Evolutionary conservation across 2,329 filamentous ascomycete species (phyloP).

Genomic region (Metarhizium robertsii): DNA sequence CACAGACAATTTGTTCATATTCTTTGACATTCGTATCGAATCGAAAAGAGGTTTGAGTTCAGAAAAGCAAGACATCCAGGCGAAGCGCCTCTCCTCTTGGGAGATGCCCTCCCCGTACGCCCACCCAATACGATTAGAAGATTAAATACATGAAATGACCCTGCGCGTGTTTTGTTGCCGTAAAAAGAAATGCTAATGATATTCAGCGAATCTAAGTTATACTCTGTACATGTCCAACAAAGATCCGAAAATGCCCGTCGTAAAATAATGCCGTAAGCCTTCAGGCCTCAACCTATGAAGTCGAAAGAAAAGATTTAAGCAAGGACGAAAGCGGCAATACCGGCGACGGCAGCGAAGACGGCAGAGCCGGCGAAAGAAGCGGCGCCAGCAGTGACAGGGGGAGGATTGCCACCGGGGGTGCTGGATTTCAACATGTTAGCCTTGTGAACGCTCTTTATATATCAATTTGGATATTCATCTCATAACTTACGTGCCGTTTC

Average conservation of each 20-base stretch:
- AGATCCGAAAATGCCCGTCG: constrained; percentile 22
- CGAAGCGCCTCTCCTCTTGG: constrained; percentile 7
- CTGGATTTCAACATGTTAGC: constrained; percentile 3
- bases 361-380: constrained; percentile 43
- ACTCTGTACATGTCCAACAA: constrained; percentile 28
- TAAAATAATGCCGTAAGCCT: constrained; percentile 27
- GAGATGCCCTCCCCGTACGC: constrained; percentile 12
- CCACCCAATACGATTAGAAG: constrained; percentile 32
- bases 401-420: constrained; percentile 18
- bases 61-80: constrained; percentile 13
- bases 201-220: constrained; percentile 26
- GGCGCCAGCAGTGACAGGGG: constrained; percentile 41
- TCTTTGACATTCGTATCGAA: too few species aligned
- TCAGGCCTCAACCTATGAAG: constrained; percentile 28
- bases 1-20: background rate
- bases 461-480: too few species aligned
- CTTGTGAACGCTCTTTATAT: background rate
- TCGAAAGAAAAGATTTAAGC: constrained; percentile 36
- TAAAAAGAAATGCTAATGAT: constrained; percentile 20
- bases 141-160: constrained; percentile 31
- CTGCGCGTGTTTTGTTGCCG: constrained; percentile 10
- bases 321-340: constrained; percentile 43
- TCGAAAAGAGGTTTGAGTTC: constrained; percentile 5
- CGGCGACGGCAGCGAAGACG: constrained; percentile 44
- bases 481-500: too few species aligned